Conservation (phyloP, 129 eudicot genomes). For the Chrysanthemum lavandulifolium region DNA sequence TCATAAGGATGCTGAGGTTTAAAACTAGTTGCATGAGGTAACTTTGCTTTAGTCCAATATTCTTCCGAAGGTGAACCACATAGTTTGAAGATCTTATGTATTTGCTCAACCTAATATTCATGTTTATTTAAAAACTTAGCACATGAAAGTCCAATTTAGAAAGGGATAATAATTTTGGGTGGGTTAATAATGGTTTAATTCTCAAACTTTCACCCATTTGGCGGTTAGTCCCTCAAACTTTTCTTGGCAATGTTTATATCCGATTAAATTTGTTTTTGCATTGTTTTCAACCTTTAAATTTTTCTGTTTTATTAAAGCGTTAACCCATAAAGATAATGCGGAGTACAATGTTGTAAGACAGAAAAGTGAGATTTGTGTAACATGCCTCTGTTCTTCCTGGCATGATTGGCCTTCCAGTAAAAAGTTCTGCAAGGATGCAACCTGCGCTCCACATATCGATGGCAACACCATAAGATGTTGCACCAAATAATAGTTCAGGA, state of each 20-base stretch:
- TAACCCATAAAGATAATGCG: too few species aligned
- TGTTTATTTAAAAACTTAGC: not conserved
- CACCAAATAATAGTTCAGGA: conserved; percentile 90
- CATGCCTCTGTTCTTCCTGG: conserved; percentile 97
- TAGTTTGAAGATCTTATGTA: conserved; percentile 93
- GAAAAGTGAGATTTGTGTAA: not conserved
- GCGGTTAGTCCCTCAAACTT: too few species aligned
- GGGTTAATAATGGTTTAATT: too few species aligned
- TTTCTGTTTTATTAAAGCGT: too few species aligned
- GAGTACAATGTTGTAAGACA: not conserved
- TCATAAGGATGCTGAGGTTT: conserved; percentile 67
- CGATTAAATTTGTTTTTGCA: too few species aligned
- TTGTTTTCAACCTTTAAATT: too few species aligned
- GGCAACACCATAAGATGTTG: conserved; percentile 73
- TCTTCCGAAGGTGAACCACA: conserved; percentile 96
- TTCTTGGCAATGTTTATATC: too few species aligned
- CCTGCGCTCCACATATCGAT: conserved; percentile 98
- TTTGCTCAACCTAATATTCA: conserved; percentile 80
- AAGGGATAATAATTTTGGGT: not conserved
- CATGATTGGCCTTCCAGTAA: conserved; percentile 84
- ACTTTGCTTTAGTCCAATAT: conserved; percentile 67
- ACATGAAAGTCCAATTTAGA: not conserved
- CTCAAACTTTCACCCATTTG: too few species aligned
- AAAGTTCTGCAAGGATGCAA: conserved; percentile 89
- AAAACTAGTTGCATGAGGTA: conserved; percentile 79